phyloP scores from a whole-genome alignment of 805 yeast species.

The Novakomyces olei region DNA sequence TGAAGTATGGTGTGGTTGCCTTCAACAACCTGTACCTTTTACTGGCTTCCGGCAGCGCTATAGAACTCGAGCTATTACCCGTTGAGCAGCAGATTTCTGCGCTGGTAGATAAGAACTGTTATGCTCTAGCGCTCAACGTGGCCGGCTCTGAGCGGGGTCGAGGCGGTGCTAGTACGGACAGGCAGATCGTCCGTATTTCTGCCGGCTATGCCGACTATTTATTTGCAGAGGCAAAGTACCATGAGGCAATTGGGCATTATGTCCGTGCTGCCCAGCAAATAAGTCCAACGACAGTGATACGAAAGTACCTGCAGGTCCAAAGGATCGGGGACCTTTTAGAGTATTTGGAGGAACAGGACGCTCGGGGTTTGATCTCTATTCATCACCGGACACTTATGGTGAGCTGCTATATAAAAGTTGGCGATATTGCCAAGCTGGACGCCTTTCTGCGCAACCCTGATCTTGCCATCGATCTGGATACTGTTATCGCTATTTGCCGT shows the following conservation, averaged over 20 bases:
- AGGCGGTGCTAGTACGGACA: no score
- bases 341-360: conserved; percentile 41
- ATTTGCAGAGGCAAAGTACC: conserved; percentile 40
- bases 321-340: conserved; percentile 40
- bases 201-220: conserved; percentile 57
- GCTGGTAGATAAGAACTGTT: no score
- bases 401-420: conserved; percentile 60
- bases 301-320: conserved; percentile 57
- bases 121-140: no score
- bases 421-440: conserved; percentile 33
- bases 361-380: conserved; percentile 32
- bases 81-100: conserved; percentile 29
- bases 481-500: conserved; percentile 45
- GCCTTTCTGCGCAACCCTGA: conserved; percentile 29
- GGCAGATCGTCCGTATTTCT: no score
- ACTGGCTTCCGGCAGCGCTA: no score
- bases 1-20: no score
- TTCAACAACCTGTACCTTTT: no score
- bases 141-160: no score
- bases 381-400: conserved; percentile 67
- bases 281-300: conserved; percentile 53
- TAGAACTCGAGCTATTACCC: no score
- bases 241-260: conserved; percentile 55
- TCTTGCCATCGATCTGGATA: conserved; percentile 36
- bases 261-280: conserved; percentile 33